A percentile compares a stretch with the other conserved stretches of the same genome.
phyloP scores from a whole-genome alignment of 176 grass and related monocot species.

The Metroxylon sagu region DNA sequence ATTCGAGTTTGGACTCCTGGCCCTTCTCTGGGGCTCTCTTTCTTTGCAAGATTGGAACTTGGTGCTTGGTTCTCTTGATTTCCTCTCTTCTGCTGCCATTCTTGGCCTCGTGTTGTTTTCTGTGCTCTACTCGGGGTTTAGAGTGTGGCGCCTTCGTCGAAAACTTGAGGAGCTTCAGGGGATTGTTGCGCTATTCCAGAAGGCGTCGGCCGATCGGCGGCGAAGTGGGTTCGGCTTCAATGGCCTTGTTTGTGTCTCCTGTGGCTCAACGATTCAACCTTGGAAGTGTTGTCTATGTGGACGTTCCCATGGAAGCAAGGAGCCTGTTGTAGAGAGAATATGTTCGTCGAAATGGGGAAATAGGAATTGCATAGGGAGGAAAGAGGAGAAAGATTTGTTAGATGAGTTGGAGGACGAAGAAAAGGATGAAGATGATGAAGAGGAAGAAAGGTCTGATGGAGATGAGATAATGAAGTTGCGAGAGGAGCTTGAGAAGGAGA shows the following conservation, averaged over 20 bases:
- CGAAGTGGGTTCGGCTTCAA: conserved; percentile 18
- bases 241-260: conserved; percentile 39
- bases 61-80: conserved; percentile 1
- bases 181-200: conserved; percentile 12
- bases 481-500: conserved; percentile 38
- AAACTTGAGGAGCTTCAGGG: conserved; percentile 33
- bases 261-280: conserved; percentile 36
- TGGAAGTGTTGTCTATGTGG: conserved; percentile 20
- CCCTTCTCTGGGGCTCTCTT: conserved; percentile 26
- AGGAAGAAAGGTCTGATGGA: conserved; percentile 12
- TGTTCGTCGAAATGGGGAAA: not conserved
- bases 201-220: conserved; percentile 10
- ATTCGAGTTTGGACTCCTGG: conserved; percentile 32
- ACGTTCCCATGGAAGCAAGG: not conserved
- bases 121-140: conserved; percentile 23
- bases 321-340: not conserved
- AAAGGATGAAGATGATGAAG: conserved; percentile 12
- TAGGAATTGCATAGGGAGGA: conserved; percentile 12
- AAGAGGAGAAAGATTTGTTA: conserved; percentile 11
- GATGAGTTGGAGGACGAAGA: conserved; percentile 26
- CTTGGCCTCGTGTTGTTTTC: conserved; percentile 19
- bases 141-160: conserved; percentile 32
- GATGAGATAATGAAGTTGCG: conserved; percentile 32
- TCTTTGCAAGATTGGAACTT: conserved; percentile 18
- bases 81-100: conserved; percentile 3